Base-by-base conservation (phyloP, 2,329 filamentous ascomycete species). In the Aspergillus fijiensis region DNA sequence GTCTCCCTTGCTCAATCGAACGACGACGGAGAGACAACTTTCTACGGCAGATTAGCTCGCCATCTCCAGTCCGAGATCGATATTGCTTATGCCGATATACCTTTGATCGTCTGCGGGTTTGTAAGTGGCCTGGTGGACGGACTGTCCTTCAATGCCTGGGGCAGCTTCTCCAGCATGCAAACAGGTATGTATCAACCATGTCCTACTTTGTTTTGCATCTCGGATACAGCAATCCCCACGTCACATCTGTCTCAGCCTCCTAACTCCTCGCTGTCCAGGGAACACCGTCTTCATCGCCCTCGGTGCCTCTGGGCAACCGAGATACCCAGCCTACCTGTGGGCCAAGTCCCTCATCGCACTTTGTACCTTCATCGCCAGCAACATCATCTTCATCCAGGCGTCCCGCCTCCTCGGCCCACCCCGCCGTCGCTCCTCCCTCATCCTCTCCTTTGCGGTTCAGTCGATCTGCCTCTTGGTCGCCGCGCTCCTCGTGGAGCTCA, bases 231-330 rank as follows among this genome's bases (percentile, higher is more conserved):
- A 12, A 45, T n/a, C 39, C 5, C 16, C 39, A 10, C 39, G 39
- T 45, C 39, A 19, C 39, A 4, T 16, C n/a, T 45, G 39, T 19
- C 16, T 19, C 39, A 19, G 39, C 16, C 35, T 10, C 51, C 1
- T 49, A 49, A 55, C 25, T 23, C 9, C 4, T 16, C 19, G 12
- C 4, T 2, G 10, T 33, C 16, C 35, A 80, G 78, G 78, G 39
- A 80, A 80, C 63, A 76, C 75, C 6, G 69, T 80, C 51, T 80
- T 79, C 63, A 71, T 79, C 16, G 78, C 75, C 12, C 70, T 80
- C 5, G 77, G 78, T 49, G 69, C 67, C n/a, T 75, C 75, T 5
- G 72, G 74, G 10, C 76, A 79, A 60, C 77, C 77, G n/a, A 63
- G 68, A 31, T 72, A 72, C 39, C 76, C 77, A 33, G 66, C 70